Percentiles rank a stretch among this genome's conserved stretches.
Conservation (phyloP, 257 asterid genomes). For the Solanum virginianum region DNA sequence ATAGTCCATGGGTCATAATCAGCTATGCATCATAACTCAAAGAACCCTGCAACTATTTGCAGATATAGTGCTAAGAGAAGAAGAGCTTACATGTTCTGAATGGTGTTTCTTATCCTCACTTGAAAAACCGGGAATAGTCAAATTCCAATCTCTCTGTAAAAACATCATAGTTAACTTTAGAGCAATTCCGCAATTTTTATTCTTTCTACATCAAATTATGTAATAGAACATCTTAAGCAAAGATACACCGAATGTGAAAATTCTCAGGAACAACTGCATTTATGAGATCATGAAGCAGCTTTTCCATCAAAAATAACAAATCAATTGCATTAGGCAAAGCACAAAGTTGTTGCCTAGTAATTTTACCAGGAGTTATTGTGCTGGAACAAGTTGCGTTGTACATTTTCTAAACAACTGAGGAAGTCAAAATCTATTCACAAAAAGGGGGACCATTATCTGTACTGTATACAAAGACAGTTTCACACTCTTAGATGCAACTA, state of each 20-base stretch:
- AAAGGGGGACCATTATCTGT: background rate
- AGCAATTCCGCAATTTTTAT: background rate
- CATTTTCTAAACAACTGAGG: background rate
- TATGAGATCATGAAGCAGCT: background rate
- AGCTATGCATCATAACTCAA: background rate
- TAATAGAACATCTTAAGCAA: background rate
- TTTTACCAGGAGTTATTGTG: background rate
- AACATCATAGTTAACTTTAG: background rate
- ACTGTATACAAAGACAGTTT: background rate
- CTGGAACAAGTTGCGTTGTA: background rate
- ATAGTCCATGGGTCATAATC: background rate
- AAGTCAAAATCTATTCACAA: background rate
- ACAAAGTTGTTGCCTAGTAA: background rate
- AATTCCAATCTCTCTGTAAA: constrained; percentile 75
- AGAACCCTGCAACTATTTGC: background rate
- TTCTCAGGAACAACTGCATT: background rate
- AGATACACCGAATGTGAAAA: background rate
- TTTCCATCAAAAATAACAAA: background rate
- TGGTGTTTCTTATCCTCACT: constrained; percentile 51
- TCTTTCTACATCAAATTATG: background rate
- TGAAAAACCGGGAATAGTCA: constrained; percentile 84
- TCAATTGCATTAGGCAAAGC: background rate
- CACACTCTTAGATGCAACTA: background rate
- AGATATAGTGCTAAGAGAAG: background rate
- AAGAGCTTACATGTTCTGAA: constrained; percentile 41